Base-by-base conservation (phyloP, 176 grass and related monocot species). In the Phoenix dactylifera region DNA sequence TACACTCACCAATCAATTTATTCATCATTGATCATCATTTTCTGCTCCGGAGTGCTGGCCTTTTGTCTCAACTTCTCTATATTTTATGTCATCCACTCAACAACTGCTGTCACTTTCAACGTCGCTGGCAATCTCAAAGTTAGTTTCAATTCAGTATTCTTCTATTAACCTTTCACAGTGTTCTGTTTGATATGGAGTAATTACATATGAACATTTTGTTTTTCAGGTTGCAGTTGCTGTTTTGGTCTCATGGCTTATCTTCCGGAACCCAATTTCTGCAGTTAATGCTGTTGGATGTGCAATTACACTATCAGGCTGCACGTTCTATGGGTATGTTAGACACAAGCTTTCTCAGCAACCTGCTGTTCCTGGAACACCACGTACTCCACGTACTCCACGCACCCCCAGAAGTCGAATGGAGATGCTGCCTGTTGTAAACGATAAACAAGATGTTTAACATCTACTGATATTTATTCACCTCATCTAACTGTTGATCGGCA, bases 31-130 rank as follows among this genome's bases (percentile, higher is more conserved):
- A 25, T 80, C 39, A 91, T 97, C 66, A 88, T 97, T 77, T 63
- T 97, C 49, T 76, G 65, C 23, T 97, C 92, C 29, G 92, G 92
- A 35, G 63, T 97, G 52, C 56, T 89, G 67, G 92, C 92, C 0
- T 97, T 97, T 63, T 97, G 92, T 57, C 92, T 97, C 48, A 97
- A 97, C 62, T 97, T 97, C 72, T 97, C 92, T 50, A 97, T 97
- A 26, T 97, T 97, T 78, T 91, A 97, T 5, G 92, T 97, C 32
- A 97, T 97, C 32, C 92, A 97, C 74, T 97, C 92, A 35, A 97
- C 92, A 4, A 97, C 92, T 0, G 92, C 92, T 6, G 92, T 97
- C 55, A 97, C 92, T 26, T 97, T 97, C 73, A 97, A 97, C 26
- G 92, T 97, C 58, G 92, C 92, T 0, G 92, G 92, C 63, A 97